A percentile compares a stretch with the other conserved stretches of the same genome.
phyloP scores from a whole-genome alignment of 2,329 filamentous ascomycete genomes.

The Curvularia eragrostidis region DNA sequence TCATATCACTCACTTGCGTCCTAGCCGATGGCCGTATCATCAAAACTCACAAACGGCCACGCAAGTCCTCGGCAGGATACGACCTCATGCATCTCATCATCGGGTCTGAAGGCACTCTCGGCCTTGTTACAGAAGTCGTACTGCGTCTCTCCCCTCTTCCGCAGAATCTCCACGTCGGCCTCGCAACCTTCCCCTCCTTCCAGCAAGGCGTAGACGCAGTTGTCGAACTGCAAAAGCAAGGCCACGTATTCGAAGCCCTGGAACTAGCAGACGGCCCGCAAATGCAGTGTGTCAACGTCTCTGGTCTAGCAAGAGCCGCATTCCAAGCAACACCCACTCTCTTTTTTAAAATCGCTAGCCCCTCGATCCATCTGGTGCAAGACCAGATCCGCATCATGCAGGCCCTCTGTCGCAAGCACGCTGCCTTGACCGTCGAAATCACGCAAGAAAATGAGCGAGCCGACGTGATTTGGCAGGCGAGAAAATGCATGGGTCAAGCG shows the following conservation, averaged over 20 bases:
- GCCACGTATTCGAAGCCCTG: slow-evolving; percentile 83
- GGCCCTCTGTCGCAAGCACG: slow-evolving; percentile 61
- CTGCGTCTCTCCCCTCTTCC: slow-evolving; percentile 82
- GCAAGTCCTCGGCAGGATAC: slow-evolving; percentile 90
- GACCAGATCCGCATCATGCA: slow-evolving; percentile 74
- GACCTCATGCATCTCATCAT: slow-evolving; percentile 88
- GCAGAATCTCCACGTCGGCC: slow-evolving; percentile 77
- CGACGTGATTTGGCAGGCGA: slow-evolving; percentile 72
- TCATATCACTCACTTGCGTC: slow-evolving; percentile 82
- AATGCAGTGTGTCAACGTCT: slow-evolving; percentile 73
- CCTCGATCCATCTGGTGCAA: slow-evolving; percentile 65
- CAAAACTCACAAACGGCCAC: slow-evolving; percentile 83
- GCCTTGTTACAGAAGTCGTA: slow-evolving; percentile 86
- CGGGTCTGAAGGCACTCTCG: slow-evolving; percentile 89
- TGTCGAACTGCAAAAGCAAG: slow-evolving; percentile 74
- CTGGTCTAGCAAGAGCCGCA: slow-evolving; percentile 57
- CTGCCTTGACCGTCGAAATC: slow-evolving; percentile 70
- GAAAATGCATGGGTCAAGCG: slow-evolving; percentile 75
- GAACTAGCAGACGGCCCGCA: slow-evolving; percentile 89
- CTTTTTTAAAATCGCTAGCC: slow-evolving; percentile 77
- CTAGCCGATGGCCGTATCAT: slow-evolving; percentile 86
- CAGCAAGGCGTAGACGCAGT: slow-evolving; percentile 78
- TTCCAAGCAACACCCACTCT: slow-evolving; percentile 73
- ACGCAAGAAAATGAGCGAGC: slow-evolving; percentile 67
- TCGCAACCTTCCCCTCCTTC: slow-evolving; percentile 68